These are phyloP conservation scores for Sequoia sempervirens DNA, from an alignment of 75 land plant species.

Conservation along the genomic window DNA sequence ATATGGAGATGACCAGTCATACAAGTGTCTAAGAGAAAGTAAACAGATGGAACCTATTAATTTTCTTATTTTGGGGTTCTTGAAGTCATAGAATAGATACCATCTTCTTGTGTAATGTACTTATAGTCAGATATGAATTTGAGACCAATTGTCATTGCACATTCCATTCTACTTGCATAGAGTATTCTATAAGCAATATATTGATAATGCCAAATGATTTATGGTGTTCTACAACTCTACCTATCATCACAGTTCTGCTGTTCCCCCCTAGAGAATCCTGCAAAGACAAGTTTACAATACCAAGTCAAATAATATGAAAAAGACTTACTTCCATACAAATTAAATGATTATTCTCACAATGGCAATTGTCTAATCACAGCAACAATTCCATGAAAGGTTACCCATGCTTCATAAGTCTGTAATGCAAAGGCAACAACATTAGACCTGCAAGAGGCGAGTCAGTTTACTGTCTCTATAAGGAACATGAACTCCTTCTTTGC, in stretches of 20 bases:
- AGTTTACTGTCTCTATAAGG: conserved; percentile 99
- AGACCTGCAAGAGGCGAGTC: conserved; percentile 91
- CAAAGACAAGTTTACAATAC: conserved; percentile 12
- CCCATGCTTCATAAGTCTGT: neutral
- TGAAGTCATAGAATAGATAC: neutral
- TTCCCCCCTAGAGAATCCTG: conserved; percentile 99
- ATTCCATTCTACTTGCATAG: neutral
- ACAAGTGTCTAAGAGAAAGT: neutral
- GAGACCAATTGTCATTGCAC: neutral
- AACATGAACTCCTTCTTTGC: conserved; percentile 97
- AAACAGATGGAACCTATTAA: neutral
- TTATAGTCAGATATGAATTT: neutral
- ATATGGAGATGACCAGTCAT: neutral
- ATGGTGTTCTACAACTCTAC: conserved; percentile 34
- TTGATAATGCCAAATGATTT: neutral
- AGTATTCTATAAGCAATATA: neutral
- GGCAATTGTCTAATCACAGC: neutral
- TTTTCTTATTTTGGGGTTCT: neutral
- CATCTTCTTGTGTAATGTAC: neutral
- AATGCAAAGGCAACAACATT: neutral
- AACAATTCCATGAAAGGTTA: neutral
- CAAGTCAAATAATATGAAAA: neutral
- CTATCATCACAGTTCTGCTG: conserved; percentile 99
- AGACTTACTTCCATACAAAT: neutral
- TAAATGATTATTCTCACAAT: neutral